Evolutionary conservation across 1,284 basidiomycete genomes (phyloP).

Genomic region (Veloporphyrellus conicus): DNA sequence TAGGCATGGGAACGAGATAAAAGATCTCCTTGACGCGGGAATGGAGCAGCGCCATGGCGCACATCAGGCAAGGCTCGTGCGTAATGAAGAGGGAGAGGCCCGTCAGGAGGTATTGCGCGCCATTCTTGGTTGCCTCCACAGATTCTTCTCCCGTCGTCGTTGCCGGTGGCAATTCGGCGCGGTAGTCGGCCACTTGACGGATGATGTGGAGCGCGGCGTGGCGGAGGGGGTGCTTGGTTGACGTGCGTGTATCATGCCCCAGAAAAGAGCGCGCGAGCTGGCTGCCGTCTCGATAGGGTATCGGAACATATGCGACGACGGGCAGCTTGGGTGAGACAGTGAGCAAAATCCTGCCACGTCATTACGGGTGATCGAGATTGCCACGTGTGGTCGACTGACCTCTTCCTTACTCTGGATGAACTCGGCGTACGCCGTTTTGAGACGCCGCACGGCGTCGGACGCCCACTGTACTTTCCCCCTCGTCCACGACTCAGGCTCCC

Average conservation of each 20-base stretch:
- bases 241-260: constrained; percentile 66
- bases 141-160: too few species aligned
- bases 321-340: constrained; percentile 50
- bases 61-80: constrained; percentile 95
- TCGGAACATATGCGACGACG: constrained; percentile 70
- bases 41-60: constrained; percentile 89
- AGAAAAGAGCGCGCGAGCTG: constrained; percentile 45
- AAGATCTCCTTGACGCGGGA: constrained; percentile 83
- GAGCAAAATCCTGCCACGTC: too few species aligned
- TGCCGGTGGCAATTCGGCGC: constrained; percentile 29
- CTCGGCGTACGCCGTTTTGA: constrained; percentile 49
- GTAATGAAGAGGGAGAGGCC: constrained; percentile 78
- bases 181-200: constrained; percentile 59
- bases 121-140: constrained; percentile 42
- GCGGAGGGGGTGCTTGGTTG: constrained; percentile 69
- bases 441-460: constrained; percentile 56
- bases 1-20: constrained; percentile 66
- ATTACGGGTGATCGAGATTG: too few species aligned
- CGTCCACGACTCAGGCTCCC: constrained; percentile 66
- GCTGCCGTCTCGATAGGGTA: constrained; percentile 46
- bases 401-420: constrained; percentile 43
- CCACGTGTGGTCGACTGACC: constrained; percentile 41
- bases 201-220: constrained; percentile 81
- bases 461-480: constrained; percentile 67
- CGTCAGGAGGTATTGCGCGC: constrained; percentile 82